Conservation (phyloP, 352 stramenopile genomes). For the Saprolegnia parasitica region DNA sequence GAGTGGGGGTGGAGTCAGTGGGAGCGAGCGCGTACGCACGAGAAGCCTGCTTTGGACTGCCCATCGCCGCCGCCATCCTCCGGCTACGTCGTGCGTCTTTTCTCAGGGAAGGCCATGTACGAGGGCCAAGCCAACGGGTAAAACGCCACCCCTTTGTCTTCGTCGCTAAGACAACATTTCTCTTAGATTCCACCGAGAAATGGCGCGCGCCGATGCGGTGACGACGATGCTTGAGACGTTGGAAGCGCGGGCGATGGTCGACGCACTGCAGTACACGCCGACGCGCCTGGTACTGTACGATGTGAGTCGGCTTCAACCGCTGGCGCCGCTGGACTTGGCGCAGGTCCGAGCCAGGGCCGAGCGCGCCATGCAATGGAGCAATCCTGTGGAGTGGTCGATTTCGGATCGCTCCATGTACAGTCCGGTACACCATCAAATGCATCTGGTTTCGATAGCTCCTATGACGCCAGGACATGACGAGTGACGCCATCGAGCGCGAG, state of each 20-base stretch:
- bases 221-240: conserved; percentile 36
- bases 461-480: too few species aligned
- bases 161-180: neutral
- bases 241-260: conserved; percentile 43
- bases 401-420: conserved; percentile 30
- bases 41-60: conserved; percentile 41
- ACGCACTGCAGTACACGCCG: conserved; percentile 33
- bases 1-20: conserved; percentile 46
- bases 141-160: neutral
- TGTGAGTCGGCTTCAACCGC: neutral
- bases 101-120: conserved; percentile 37
- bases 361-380: conserved; percentile 30
- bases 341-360: conserved; percentile 36
- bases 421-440: conserved; percentile 20
- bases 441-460: too few species aligned
- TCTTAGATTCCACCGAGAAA: conserved; percentile 40
- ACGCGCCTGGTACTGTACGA: conserved; percentile 39
- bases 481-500: neutral
- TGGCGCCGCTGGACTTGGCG: conserved; percentile 18
- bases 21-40: conserved; percentile 39
- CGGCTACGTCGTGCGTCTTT: conserved; percentile 47
- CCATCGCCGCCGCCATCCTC: conserved; percentile 34
- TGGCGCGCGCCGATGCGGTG: conserved; percentile 47
- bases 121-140: conserved; percentile 34
- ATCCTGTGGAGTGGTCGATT: conserved; percentile 1